Conservation (phyloP, 805 yeast genomes). For the Kazachstania bromeliacearum region DNA sequence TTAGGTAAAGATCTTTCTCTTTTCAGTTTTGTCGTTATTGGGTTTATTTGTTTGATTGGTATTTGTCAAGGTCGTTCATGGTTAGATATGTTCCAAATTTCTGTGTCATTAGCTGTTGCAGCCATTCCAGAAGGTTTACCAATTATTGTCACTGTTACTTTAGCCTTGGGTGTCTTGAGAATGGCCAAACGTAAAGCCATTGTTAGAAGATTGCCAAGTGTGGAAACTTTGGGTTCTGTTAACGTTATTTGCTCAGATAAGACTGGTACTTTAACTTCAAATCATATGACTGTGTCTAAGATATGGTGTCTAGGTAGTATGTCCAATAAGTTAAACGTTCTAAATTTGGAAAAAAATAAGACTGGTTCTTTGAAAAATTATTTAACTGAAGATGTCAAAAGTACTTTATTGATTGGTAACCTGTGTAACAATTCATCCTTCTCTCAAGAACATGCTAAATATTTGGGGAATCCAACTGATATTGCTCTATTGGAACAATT, state of each 20-base stretch:
- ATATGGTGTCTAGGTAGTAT: slow-evolving; percentile 64
- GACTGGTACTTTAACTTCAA: slow-evolving; percentile 83
- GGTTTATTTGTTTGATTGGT: slow-evolving; percentile 85
- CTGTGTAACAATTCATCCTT: slow-evolving; percentile 67
- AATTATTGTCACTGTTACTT: slow-evolving; percentile 92
- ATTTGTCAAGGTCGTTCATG: slow-evolving; percentile 85
- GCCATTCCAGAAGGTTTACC: slow-evolving; percentile 99
- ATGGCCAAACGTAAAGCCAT: slow-evolving; percentile 95
- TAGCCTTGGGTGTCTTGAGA: slow-evolving; percentile 90
- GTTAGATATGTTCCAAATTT: slow-evolving; percentile 96
- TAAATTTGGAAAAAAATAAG: slow-evolving; percentile 39
- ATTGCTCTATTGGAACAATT: slow-evolving; percentile 77
- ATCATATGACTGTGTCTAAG: slow-evolving; percentile 82
- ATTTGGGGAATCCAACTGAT: slow-evolving; percentile 90
- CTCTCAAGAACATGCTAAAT: slow-evolving; percentile 59
- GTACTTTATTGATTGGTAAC: slow-evolving; percentile 55
- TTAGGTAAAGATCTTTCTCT: slow-evolving; percentile 84
- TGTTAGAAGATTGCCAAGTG: slow-evolving; percentile 88
- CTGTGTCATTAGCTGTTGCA: slow-evolving; percentile 96
- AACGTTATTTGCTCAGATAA: slow-evolving; percentile 90
- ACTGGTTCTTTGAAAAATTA: slow-evolving; percentile 33
- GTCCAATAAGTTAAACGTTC: slow-evolving; percentile 30
- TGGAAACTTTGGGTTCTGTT: slow-evolving; percentile 89
- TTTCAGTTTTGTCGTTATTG: slow-evolving; percentile 79
- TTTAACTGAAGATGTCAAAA: slow-evolving; percentile 45